Evolutionary conservation across 2,329 filamentous ascomycete species (phyloP), one percentile per base, ranked within the genome.

Genomic region (Aspergillus udagawae): DNA sequence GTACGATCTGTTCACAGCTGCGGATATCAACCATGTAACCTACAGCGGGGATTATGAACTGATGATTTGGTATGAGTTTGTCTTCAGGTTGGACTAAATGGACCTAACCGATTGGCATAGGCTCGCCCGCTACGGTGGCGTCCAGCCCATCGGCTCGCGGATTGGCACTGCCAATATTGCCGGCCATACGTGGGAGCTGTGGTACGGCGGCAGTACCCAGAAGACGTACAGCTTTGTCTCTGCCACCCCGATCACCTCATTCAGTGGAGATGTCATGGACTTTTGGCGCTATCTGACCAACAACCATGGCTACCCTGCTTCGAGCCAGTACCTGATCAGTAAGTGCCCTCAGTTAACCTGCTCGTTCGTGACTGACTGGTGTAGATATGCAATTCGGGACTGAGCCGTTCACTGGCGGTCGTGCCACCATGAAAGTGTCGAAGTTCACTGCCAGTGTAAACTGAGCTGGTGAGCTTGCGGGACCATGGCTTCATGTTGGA

Each of bases 221-320:
- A 83, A 78, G 7, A 84, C 87, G 3, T 86, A 79, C 72, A 82
- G 79, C 59, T 87, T 84, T 58, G 79, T 84, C 3, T 57, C 65
- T 17, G 42, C 10, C 1, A 73, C 65, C 53, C 68, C 79, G 38
- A 68, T 81, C 14, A 77, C 71, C 20, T 78, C 64, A 65, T 87
- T 83, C 71, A 75, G 69, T 52, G 83, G 77, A n/a, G 83, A 87
- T 67, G 67, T 86, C 56, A 79, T 77, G 65, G 71, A 75, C 12
- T 87, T 87, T 70, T 73, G 83, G 57, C 73, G 74, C 14, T 84
- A 86, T 66, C 70, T 87, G 23, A 74, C 72, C 25, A 59, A 63
- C 28, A 78, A 73, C 64, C 74, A 86, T 63, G 78, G 79, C 1
- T 73, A 83, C 49, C 65, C 65, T 7, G 73, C 76, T 5, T 67